Evolutionary conservation across 1,284 basidiomycete genomes (phyloP).

Genomic region (Pseudozyma pruni): DNA sequence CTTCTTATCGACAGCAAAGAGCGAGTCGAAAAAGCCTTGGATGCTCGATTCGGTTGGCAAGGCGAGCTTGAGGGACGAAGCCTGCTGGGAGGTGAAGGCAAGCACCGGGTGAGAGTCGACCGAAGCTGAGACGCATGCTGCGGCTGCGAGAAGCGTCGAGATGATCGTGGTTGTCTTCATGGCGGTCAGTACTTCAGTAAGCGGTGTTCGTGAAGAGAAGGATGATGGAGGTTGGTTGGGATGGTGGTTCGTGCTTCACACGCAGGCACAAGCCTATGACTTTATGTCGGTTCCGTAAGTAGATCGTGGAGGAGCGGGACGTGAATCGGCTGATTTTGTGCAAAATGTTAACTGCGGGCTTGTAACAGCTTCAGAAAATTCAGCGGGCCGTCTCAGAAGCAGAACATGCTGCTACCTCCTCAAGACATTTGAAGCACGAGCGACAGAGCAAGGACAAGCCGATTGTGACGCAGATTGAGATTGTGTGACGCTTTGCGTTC

Average conservation of each 20-base stretch:
- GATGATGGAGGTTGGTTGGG: not conserved
- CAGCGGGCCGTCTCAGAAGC: not conserved
- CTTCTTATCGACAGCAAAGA: slow-evolving; percentile 9
- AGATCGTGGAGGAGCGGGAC: no score
- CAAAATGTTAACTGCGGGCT: not conserved
- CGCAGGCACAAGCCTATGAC: slow-evolving; percentile 5
- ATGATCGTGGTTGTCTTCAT: slow-evolving; percentile 33
- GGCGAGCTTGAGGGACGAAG: slow-evolving; percentile 15
- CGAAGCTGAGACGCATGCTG: slow-evolving; percentile 28
- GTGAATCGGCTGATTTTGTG: not conserved
- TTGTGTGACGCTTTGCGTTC: not conserved
- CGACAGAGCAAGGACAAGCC: no score
- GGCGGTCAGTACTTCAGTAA: not conserved
- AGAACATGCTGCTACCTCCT: not conserved
- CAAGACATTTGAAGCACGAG: no score
- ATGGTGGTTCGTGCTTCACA: slow-evolving; percentile 25
- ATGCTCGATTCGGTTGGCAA: slow-evolving; percentile 21
- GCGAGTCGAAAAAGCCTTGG: slow-evolving; percentile 20
- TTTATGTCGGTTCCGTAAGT: slow-evolving; percentile 27
- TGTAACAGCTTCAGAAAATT: slow-evolving; percentile 1
- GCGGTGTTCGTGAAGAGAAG: not conserved
- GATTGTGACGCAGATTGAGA: no score
- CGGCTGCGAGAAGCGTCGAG: slow-evolving; percentile 23
- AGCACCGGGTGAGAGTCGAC: slow-evolving; percentile 23
- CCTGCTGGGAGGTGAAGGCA: slow-evolving; percentile 37